Percentiles rank a stretch among this genome's conserved stretches.
These are phyloP conservation scores for Anisogramma anomala DNA, from an alignment of 2,329 filamentous ascomycete species.

Conservation along the genomic window DNA sequence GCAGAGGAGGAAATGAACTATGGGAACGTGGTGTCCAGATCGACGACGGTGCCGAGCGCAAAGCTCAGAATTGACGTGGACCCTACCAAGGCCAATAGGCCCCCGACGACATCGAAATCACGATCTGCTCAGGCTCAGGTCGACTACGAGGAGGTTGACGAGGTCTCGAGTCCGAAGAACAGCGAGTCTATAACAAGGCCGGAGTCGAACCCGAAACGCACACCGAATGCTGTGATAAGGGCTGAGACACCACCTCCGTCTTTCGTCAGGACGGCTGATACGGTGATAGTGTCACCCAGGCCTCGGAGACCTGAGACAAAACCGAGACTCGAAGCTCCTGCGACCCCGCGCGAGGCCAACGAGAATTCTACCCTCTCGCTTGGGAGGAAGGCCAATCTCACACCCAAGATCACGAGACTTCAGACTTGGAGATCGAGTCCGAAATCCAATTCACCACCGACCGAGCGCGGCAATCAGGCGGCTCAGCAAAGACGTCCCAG, in stretches of 20 bases:
- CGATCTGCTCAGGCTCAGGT: constrained; percentile 21
- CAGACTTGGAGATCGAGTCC: not conserved
- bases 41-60: not conserved
- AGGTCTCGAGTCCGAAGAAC: constrained; percentile 1
- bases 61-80: not conserved
- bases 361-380: not conserved
- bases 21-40: too few relatives aligned
- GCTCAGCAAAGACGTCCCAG: not conserved
- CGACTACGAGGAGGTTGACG: constrained; percentile 19
- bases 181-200: constrained; percentile 1
- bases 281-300: constrained; percentile 23
- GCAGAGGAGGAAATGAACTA: not conserved
- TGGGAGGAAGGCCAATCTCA: not conserved
- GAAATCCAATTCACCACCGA: not conserved
- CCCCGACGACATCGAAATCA: not conserved
- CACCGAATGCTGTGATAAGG: constrained; percentile 6
- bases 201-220: constrained; percentile 20
- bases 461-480: not conserved
- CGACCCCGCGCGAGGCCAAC: not conserved
- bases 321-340: constrained; percentile 20
- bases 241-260: constrained; percentile 15
- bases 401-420: constrained; percentile 1
- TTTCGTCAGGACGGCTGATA: constrained; percentile 12
- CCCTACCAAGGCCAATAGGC: not conserved
- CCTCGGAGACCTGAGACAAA: constrained; percentile 23